These are phyloP conservation scores for Mallotus japonicus DNA, from an alignment of 441 rosid species.

Conservation along the genomic window DNA sequence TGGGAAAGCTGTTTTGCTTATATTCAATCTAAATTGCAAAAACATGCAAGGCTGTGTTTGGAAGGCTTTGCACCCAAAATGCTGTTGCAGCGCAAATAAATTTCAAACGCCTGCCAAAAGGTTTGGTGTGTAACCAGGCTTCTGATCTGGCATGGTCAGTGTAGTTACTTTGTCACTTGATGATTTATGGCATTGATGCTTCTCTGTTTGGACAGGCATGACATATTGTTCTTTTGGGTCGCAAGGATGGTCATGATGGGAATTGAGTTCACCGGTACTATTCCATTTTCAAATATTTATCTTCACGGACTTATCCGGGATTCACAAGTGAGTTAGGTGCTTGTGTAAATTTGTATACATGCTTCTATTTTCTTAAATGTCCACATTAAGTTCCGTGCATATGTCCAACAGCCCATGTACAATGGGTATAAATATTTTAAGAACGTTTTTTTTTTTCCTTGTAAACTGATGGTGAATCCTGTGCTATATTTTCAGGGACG, in stretches of 20 bases:
- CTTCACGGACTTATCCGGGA: constrained; percentile 97
- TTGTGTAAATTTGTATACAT: background rate
- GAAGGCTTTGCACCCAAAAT: too few relatives aligned
- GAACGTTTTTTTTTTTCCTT: too few relatives aligned
- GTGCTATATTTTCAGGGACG: constrained; percentile 59
- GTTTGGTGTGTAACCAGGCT: too few relatives aligned
- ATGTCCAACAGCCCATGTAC: too few relatives aligned
- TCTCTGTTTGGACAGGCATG: constrained; percentile 76
- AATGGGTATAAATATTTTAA: background rate
- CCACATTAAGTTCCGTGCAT: too few relatives aligned
- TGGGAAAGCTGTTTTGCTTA: background rate
- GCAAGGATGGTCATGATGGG: constrained; percentile 99
- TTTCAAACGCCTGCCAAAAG: too few relatives aligned
- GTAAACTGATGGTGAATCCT: background rate
- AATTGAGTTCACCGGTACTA: constrained; percentile 89
- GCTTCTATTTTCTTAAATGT: too few relatives aligned
- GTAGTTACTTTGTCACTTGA: too few relatives aligned
- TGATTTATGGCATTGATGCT: constrained; percentile 20
- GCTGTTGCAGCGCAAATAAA: too few relatives aligned
- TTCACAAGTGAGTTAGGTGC: constrained; percentile 58
- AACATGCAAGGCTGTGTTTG: background rate
- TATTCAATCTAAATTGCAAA: background rate
- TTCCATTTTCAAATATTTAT: constrained; percentile 82
- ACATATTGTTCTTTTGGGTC: constrained; percentile 97
- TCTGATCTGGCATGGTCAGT: too few relatives aligned